Base-by-base conservation (phyloP, 805 yeast species). In the Metschnikowia borealis region DNA sequence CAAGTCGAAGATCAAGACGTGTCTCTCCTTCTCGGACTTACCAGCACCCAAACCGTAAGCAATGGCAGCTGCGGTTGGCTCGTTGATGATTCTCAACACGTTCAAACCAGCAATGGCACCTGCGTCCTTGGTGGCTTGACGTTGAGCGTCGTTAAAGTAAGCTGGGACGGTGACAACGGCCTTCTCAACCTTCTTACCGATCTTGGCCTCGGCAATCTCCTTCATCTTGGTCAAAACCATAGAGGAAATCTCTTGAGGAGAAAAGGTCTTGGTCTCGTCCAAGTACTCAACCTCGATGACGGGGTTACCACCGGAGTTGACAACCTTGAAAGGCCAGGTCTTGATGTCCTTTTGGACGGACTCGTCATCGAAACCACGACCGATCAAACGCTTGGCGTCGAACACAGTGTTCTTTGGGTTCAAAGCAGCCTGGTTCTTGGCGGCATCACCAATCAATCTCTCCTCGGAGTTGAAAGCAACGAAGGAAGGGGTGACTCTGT, bases 1-100 rank as follows among this genome's bases (percentile, higher is more conserved):
- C 68, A 89, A 80, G 76, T 89, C 97, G 80, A 89, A 89, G 66
- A 89, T 89, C 68, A 89, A 80, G 56, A 89, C 92, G 74, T 87
- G 85, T 70, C 75, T 73, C 66, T 72, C 78, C 68, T 73, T 73
- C 65, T 66, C 74, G 73, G 59, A 53, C 57, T 58, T 58, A 54
- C 62, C 62, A 40, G 62, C 62, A 56, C 62, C 62, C 59, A 58
- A 56, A 55, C 62, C 62, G 62, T 58, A 58, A 38, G 62, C 62
- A 61, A 76, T 73, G 60, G 74, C 78, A 70, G 77, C 78, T 59
- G 78, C 78, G 57, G 97, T 90, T 64, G 78, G 78, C 69, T 73
- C 78, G 71, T 73, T 73, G 58, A 73, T 73, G 61, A 73, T 73
- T 63, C 78, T 65, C 63, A 73, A 71, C 58, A 73, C 78, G 70